Evolutionary conservation across 495 filamentous ascomycete genomes (phyloP).

Genomic region (Neurospora sp.): DNA sequence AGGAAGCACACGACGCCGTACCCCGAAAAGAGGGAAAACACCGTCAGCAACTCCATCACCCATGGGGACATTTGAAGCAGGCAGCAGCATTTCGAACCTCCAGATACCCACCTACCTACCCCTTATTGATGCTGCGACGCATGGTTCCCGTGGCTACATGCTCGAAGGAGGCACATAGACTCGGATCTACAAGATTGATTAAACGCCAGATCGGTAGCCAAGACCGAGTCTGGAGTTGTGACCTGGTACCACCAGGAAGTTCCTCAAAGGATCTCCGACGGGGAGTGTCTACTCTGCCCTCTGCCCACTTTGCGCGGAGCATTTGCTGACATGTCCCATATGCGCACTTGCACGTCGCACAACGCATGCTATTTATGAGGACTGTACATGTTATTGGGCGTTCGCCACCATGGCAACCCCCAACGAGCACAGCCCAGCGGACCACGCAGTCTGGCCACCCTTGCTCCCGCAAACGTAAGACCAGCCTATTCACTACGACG

Average conservation of each 20-base stretch:
- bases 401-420: not conserved
- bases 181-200: not conserved
- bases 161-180: not conserved
- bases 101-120: not conserved
- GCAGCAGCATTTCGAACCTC: not conserved
- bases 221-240: not conserved
- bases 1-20: not conserved
- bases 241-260: not conserved
- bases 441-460: too few relatives aligned
- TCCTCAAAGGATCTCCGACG: not conserved
- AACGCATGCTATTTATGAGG: not conserved
- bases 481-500: too few relatives aligned
- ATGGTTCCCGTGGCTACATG: not conserved
- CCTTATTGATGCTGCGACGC: not conserved
- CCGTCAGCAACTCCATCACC: not conserved
- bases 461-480: too few relatives aligned
- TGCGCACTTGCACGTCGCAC: not conserved
- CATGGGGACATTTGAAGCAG: not conserved
- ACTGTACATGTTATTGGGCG: not conserved
- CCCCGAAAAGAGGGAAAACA: not conserved
- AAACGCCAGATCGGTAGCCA: not conserved
- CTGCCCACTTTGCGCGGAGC: not conserved
- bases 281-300: not conserved
- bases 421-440: not conserved
- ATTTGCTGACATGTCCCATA: not conserved